phyloP scores from a whole-genome alignment of 75 land plant genomes.

The Azolla pinnata region DNA sequence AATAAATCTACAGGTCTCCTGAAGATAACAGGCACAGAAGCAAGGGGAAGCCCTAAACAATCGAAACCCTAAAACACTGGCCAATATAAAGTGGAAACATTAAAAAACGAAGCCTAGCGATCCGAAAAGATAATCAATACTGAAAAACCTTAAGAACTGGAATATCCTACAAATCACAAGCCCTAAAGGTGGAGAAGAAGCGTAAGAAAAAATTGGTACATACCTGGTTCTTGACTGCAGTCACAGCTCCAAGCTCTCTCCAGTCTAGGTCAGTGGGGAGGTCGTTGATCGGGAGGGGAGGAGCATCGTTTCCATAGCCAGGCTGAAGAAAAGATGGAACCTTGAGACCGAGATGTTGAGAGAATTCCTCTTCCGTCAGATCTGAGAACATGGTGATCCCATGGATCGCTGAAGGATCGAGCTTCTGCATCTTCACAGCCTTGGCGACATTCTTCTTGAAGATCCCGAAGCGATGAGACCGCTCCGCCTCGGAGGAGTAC shows the following conservation, averaged over 20 bases:
- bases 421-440: conserved; percentile 36
- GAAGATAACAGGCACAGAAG: too few species aligned
- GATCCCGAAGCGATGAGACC: conserved; percentile 26
- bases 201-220: background rate
- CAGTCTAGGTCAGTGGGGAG: conserved; percentile 31
- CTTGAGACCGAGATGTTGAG: conserved; percentile 30
- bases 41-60: too few species aligned
- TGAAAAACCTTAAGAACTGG: too few species aligned
- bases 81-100: too few species aligned
- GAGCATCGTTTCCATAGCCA: conserved; percentile 10
- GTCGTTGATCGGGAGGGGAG: conserved; percentile 21
- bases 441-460: conserved; percentile 30
- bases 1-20: too few species aligned
- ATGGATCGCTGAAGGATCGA: conserved; percentile 35
- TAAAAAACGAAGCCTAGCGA: too few species aligned
- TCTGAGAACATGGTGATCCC: conserved; percentile 42
- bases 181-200: background rate
- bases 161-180: too few species aligned
- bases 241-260: conserved; percentile 33
- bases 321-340: background rate
- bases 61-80: too few species aligned
- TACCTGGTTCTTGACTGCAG: conserved; percentile 34
- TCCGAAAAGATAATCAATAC: too few species aligned
- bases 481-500: conserved; percentile 25
- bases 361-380: conserved; percentile 37